These are phyloP conservation scores for Begonia masoniana DNA, from an alignment of 306 rosid genomes.

Conservation along the genomic window DNA sequence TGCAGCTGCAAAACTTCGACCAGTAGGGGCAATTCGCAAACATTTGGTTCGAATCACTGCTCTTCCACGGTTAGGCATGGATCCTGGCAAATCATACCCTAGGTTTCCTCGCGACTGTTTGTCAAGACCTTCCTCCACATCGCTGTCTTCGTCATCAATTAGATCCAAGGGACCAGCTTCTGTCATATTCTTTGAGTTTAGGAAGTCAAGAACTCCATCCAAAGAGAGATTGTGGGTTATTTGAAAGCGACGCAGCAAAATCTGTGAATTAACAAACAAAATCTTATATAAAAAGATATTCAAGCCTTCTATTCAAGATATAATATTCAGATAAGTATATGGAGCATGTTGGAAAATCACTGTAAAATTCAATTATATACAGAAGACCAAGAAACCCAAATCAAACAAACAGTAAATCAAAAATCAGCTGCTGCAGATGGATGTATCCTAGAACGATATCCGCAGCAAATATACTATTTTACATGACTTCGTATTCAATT, in stretches of 20 bases:
- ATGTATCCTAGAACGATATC: too few relatives aligned
- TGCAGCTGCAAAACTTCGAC: constrained; percentile 88
- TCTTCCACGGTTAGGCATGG: constrained; percentile 76
- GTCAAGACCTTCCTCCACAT: constrained; percentile 59
- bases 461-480: too few relatives aligned
- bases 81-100: constrained; percentile 77
- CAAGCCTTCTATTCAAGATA: background rate
- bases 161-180: constrained; percentile 84
- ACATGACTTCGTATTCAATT: too few relatives aligned
- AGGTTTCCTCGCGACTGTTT: constrained; percentile 55
- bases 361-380: too few relatives aligned
- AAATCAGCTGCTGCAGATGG: too few relatives aligned
- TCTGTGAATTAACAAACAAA: constrained; percentile 28
- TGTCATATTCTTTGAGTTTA: constrained; percentile 93
- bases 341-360: too few relatives aligned
- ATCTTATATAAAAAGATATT: constrained; percentile 9
- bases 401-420: too few relatives aligned
- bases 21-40: constrained; percentile 86
- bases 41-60: constrained; percentile 66
- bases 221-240: constrained; percentile 82
- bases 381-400: too few relatives aligned
- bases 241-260: constrained; percentile 67
- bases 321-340: too few relatives aligned
- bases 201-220: constrained; percentile 88
- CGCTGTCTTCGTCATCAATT: constrained; percentile 73